Percentiles rank a stretch among this genome's conserved stretches.
Evolutionary conservation across 805 yeast species (phyloP).

Genomic region (Kodamaea hsintzibuensis): DNA sequence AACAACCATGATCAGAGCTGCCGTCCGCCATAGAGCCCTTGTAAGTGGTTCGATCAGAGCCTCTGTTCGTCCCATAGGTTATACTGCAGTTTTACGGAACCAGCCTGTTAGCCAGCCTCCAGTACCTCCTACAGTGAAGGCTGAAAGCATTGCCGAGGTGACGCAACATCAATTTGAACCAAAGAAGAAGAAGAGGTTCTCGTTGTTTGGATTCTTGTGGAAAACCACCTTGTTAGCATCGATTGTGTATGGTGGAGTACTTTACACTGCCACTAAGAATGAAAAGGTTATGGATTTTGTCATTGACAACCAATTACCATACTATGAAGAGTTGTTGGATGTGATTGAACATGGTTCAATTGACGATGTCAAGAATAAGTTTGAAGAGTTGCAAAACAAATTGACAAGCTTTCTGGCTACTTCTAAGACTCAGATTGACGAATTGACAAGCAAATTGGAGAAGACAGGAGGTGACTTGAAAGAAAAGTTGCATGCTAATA

Average conservation of each 20-base stretch:
- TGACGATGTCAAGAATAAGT: constrained; percentile 30
- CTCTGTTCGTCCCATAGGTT: not conserved
- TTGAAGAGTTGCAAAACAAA: constrained; percentile 18
- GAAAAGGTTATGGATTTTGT: constrained; percentile 47
- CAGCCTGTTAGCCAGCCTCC: constrained; percentile 2
- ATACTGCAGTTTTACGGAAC: constrained; percentile 1
- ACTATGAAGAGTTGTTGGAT: constrained; percentile 41
- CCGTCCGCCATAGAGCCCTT: constrained; percentile 3
- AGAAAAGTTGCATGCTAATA: constrained; percentile 21
- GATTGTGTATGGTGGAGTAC: constrained; percentile 38
- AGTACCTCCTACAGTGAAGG: constrained; percentile 10
- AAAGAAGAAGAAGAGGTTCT: constrained; percentile 27
- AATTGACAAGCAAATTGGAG: constrained; percentile 34
- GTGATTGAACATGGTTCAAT: constrained; percentile 36
- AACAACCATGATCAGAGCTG: constrained; percentile 13
- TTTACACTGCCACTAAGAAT: constrained; percentile 43
- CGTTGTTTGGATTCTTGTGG: constrained; percentile 32
- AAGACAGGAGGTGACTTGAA: constrained; percentile 35
- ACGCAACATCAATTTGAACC: not conserved
- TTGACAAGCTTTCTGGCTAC: constrained; percentile 26
- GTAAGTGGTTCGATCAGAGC: not conserved
- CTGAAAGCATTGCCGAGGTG: constrained; percentile 8
- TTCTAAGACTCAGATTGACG: constrained; percentile 32
- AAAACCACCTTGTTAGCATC: constrained; percentile 29
- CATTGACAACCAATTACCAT: constrained; percentile 44